phyloP scores from a whole-genome alignment of 345 rosid genomes.

The Rhizophora mangle region DNA sequence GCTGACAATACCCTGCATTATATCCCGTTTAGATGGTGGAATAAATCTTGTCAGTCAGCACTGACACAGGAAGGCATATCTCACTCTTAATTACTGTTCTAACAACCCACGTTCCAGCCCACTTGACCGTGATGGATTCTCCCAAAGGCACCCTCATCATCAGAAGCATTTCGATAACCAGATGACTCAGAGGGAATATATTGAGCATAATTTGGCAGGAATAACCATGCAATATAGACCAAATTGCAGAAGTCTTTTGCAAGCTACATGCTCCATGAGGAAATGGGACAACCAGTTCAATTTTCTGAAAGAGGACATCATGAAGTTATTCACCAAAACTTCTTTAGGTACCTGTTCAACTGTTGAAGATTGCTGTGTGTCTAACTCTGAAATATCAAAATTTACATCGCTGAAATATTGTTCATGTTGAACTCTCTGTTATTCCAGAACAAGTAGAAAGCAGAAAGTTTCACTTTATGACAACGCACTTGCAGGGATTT shows the following conservation, averaged over 20 bases:
- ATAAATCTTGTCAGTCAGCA: neutral
- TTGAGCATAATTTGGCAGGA: neutral
- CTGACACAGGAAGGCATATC: constrained; percentile 29
- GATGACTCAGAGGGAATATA: neutral
- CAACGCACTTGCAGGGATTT: no score
- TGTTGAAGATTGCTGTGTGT: constrained; percentile 25
- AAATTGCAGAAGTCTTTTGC: neutral
- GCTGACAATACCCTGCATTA: constrained; percentile 52
- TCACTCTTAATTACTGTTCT: constrained; percentile 52
- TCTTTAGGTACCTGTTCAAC: constrained; percentile 40
- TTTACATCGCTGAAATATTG: constrained; percentile 42
- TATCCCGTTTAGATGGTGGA: constrained; percentile 8
- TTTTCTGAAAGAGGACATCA: no score
- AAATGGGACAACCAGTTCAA: no score
- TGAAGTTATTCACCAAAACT: neutral
- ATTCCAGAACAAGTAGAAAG: neutral
- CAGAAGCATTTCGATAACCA: constrained; percentile 1
- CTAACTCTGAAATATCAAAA: constrained; percentile 50
- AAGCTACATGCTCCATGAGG: neutral
- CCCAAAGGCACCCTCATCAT: constrained; percentile 45
- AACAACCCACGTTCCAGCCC: constrained; percentile 70
- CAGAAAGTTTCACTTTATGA: neutral
- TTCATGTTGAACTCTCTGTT: constrained; percentile 46
- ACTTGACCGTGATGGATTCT: constrained; percentile 51
- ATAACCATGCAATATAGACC: neutral